Conservation (phyloP, 768 basidiomycete genomes). For the Suillus brevipes region DNA sequence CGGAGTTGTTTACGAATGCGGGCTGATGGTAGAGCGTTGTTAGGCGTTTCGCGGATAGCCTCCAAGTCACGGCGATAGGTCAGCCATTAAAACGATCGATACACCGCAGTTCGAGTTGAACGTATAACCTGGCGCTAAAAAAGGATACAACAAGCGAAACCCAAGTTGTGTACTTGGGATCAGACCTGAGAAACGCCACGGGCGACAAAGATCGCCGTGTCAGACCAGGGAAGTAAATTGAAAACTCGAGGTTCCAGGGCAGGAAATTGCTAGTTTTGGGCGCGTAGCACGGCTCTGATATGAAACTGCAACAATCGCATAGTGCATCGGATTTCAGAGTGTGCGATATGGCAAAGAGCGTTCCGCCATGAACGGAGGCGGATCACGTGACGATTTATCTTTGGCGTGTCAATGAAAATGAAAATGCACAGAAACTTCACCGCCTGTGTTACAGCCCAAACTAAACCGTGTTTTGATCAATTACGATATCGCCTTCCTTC, state of each 20-base stretch:
- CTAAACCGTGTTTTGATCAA: neutral
- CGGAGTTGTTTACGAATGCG: constrained; percentile 31
- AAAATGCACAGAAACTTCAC: constrained; percentile 11
- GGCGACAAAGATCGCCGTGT: constrained; percentile 24
- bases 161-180: constrained; percentile 24
- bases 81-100: constrained; percentile 35
- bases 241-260: constrained; percentile 8
- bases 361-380: constrained; percentile 25
- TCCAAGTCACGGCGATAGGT: constrained; percentile 32
- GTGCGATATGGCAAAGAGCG: constrained; percentile 9
- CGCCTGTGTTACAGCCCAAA: constrained; percentile 10
- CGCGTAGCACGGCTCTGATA: constrained; percentile 23
- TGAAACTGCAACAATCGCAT: constrained; percentile 10
- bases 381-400: constrained; percentile 7
- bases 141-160: constrained; percentile 16
- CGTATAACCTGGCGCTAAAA: constrained; percentile 26
- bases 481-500: neutral
- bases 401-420: constrained; percentile 10
- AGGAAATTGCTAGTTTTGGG: constrained; percentile 23
- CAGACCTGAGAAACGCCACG: constrained; percentile 21
- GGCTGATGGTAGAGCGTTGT: constrained; percentile 28
- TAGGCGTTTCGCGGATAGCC: constrained; percentile 31
- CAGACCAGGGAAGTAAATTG: constrained; percentile 20
- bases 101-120: constrained; percentile 31
- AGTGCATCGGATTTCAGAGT: constrained; percentile 8